Evolutionary conservation across 108 stramenopile genomes (phyloP), one percentile per base, ranked within the genome.

Genomic region (Nannochloropsis granulata): DNA sequence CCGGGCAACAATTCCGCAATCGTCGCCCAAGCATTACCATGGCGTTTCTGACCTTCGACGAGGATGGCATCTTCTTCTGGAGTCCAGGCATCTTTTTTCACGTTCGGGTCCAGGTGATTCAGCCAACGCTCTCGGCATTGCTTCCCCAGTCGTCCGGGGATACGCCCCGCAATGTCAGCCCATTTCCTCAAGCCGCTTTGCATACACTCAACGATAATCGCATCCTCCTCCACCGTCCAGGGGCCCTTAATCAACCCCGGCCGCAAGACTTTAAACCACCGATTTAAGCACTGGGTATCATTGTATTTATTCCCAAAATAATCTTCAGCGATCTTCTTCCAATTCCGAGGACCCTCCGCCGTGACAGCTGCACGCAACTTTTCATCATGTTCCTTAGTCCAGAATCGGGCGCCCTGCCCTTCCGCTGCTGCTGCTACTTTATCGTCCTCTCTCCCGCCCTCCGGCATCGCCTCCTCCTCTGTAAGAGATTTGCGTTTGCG

Each of bases 241-340:
- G 91, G 84, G 12, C 95, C 96, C 80, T 95, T 94, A 13, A 93
- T 88, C 12, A 97, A 90, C 12, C 95, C 96, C 1, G 95, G 96
- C 43, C 92, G 90, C 12, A 97, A 92, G 24, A 95, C 94, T 86
- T 94, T 71, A 10, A n/a, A 71, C 56, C 43, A 81, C 56, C 56
- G 56, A 71, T 71, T 71, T 11, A 71, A 71, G n/a, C 56, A 71
- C 10, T 71, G 56, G 9, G 56, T 71, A 71, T 71, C 56, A 10
- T 16, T 71, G 56, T 71, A 71, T 71, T n/a, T 5, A n/a, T n/a
- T n/a, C 0, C n/a, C 21, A 71, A 71, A 71, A n/a, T 71, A n/a
- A 16, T 71, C 56, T 71, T 71, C 19, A 19, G 84, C 25, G 21
- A 80, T 81, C 12, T 9, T 10, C 19, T 45, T 44, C 84, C 84